Conservation (phyloP, 1,139 yeast genomes). For the Taphrina confusa region DNA sequence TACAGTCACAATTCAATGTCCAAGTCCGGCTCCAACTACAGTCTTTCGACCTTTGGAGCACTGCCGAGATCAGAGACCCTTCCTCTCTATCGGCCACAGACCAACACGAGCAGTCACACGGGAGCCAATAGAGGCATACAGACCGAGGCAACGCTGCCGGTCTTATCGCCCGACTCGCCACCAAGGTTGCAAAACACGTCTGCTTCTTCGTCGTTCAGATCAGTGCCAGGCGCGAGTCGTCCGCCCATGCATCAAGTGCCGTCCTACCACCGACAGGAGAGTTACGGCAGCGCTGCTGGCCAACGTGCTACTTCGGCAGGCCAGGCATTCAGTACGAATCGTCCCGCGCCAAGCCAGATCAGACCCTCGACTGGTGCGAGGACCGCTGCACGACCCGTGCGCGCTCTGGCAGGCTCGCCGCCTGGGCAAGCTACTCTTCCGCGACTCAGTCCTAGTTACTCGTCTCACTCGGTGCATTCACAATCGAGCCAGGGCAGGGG, state of each 20-base stretch:
- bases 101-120: neutral
- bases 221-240: neutral
- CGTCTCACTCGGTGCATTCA: neutral
- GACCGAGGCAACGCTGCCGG: slow-evolving; percentile 8
- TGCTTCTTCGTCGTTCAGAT: neutral
- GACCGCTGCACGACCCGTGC: neutral
- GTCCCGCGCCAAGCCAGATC: neutral
- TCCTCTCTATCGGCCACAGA: slow-evolving; percentile 21
- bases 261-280: slow-evolving; percentile 29
- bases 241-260: slow-evolving; percentile 12
- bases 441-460: neutral
- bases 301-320: slow-evolving; percentile 7
- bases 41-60: slow-evolving; percentile 17
- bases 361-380: slow-evolving; percentile 1
- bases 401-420: neutral
- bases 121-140: neutral
- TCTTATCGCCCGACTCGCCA: slow-evolving; percentile 6
- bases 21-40: slow-evolving; percentile 8
- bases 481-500: slow-evolving; percentile 4
- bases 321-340: neutral
- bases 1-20: slow-evolving; percentile 7
- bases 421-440: neutral
- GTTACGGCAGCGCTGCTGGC: neutral
- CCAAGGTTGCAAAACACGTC: slow-evolving; percentile 1
- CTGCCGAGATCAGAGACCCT: slow-evolving; percentile 14